Conservation (phyloP, 2,329 filamentous ascomycete species). For the Pseudogymnoascus sp. region DNA sequence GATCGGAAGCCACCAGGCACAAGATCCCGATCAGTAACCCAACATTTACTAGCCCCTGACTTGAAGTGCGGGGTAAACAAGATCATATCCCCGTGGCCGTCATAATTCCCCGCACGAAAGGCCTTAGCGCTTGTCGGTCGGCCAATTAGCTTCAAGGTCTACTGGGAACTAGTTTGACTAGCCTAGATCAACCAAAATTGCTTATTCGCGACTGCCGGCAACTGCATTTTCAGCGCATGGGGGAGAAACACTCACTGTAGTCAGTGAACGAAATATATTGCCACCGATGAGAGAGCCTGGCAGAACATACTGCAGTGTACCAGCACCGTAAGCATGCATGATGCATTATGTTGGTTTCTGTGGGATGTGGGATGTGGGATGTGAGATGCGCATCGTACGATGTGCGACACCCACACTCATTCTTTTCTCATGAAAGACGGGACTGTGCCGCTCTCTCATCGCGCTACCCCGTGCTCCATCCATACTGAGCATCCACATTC, state of each 20-base stretch:
- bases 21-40: neutral
- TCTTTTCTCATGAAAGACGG: too few relatives aligned
- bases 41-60: neutral
- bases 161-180: neutral
- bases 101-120: neutral
- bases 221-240: neutral
- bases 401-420: neutral
- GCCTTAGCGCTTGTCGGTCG: neutral
- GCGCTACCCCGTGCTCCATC: neutral
- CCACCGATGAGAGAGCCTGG: neutral
- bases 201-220: neutral
- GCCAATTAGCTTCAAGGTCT: neutral
- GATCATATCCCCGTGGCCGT: neutral
- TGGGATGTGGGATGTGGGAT: neutral
- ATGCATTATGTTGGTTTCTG: neutral
- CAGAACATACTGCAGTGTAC: too few relatives aligned
- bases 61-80: constrained; percentile 1
- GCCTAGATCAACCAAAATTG: neutral
- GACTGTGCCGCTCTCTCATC: neutral
- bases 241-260: neutral
- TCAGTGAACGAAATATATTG: neutral
- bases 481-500: neutral
- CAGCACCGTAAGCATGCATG: neutral
- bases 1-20: neutral
- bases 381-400: neutral